These are phyloP conservation scores for Spizellomyces sp. DNA, from an alignment of 192 early-diverging fungal species.

Conservation along the genomic window DNA sequence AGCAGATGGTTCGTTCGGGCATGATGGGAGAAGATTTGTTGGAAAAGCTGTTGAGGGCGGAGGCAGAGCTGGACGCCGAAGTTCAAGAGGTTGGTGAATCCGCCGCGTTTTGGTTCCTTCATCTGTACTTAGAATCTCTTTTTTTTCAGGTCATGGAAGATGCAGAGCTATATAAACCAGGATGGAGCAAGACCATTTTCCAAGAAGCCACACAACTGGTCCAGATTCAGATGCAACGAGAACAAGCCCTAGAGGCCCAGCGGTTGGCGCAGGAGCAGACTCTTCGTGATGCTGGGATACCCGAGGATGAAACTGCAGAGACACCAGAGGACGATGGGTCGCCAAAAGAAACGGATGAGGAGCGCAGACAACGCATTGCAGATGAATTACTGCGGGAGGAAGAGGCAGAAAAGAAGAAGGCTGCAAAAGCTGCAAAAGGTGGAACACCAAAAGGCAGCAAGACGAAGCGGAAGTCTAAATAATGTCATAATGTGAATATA, in stretches of 20 bases:
- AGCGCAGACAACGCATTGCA: conserved; percentile 32
- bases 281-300: conserved; percentile 3
- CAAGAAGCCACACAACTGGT: conserved; percentile 78
- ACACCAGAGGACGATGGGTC: conserved; percentile 8
- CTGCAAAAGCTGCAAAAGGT: conserved; percentile 20
- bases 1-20: conserved; percentile 74
- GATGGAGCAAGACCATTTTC: conserved; percentile 87
- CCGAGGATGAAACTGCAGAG: not conserved
- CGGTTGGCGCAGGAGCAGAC: conserved; percentile 64
- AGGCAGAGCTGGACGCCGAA: conserved; percentile 78
- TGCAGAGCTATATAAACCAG: conserved; percentile 73
- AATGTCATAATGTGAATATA: not conserved
- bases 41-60: conserved; percentile 73
- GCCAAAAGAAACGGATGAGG: conserved; percentile 16
- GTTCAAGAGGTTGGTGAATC: conserved; percentile 59
- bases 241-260: conserved; percentile 54
- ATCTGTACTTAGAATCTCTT: not conserved
- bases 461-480: conserved; percentile 25
- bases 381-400: conserved; percentile 40
- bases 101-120: not conserved
- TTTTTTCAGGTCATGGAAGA: conserved; percentile 64
- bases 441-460: conserved; percentile 13
- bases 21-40: conserved; percentile 82
- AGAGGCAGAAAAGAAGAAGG: conserved; percentile 34
- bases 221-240: conserved; percentile 61